Evolutionary conservation across 1,284 basidiomycete species (phyloP).

Genomic region (Cutaneotrichosporon sp.): DNA sequence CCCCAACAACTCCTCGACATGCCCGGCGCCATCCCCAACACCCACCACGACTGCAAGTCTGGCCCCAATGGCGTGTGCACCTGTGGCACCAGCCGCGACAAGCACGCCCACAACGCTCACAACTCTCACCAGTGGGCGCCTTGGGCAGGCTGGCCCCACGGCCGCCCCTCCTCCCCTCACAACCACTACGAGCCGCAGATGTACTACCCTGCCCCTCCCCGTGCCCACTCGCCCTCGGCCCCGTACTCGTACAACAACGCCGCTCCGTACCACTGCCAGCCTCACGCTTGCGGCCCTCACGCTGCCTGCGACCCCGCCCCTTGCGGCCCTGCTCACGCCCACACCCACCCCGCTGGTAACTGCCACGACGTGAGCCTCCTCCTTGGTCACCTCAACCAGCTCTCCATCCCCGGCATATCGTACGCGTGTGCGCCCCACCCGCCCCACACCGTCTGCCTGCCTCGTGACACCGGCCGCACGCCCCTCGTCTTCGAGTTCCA

Average conservation of each 20-base stretch:
- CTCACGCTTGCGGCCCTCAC: slow-evolving; percentile 7
- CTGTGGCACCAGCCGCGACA: background rate
- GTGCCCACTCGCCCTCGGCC: background rate
- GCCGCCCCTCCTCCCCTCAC: background rate
- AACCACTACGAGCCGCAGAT: background rate
- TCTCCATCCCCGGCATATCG: slow-evolving; percentile 14
- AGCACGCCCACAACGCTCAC: slow-evolving; percentile 1
- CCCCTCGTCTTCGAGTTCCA: slow-evolving; percentile 17
- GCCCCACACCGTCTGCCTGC: slow-evolving; percentile 12
- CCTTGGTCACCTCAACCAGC: slow-evolving; percentile 21
- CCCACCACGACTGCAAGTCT: background rate
- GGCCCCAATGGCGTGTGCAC: background rate
- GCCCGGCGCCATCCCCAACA: slow-evolving; percentile 7
- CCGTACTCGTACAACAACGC: slow-evolving; percentile 3
- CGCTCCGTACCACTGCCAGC: slow-evolving; percentile 8
- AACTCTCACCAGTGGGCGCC: background rate
- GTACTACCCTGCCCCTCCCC: background rate
- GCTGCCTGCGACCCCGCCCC: slow-evolving; percentile 4
- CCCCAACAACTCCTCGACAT: background rate
- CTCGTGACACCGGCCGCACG: slow-evolving; percentile 14
- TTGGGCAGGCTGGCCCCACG: background rate
- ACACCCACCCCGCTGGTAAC: slow-evolving; percentile 6
- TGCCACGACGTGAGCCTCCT: slow-evolving; percentile 24
- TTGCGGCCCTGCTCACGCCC: slow-evolving; percentile 6
- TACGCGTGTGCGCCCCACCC: slow-evolving; percentile 19